These are phyloP conservation scores for Setaria italica DNA, from an alignment of 202 grass and related monocot species.

Conservation along the genomic window DNA sequence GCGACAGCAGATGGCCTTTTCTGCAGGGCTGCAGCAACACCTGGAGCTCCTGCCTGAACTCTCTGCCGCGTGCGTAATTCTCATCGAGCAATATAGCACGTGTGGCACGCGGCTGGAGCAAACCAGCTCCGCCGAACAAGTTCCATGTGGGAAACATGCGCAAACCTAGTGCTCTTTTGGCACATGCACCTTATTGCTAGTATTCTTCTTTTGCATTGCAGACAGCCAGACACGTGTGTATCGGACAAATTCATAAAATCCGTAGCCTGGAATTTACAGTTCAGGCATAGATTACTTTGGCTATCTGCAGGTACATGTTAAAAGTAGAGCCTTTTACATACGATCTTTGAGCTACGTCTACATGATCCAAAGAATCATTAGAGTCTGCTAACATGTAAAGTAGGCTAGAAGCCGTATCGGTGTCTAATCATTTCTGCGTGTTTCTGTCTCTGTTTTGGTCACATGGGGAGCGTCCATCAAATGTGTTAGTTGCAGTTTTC, in stretches of 20 bases:
- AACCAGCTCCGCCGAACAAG: background rate
- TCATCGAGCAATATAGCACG: background rate
- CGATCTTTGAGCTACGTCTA: background rate
- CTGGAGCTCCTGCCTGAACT: background rate
- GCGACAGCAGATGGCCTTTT: background rate
- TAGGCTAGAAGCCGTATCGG: background rate
- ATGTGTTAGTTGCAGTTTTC: background rate
- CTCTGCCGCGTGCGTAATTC: background rate
- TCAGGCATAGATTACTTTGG: background rate
- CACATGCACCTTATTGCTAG: background rate
- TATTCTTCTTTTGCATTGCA: too few relatives aligned
- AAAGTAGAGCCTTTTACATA: background rate
- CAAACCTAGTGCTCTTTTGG: background rate
- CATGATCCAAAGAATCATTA: background rate
- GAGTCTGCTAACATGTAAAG: background rate
- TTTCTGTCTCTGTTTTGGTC: background rate
- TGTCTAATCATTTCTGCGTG: background rate
- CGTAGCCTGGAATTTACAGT: background rate
- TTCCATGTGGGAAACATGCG: background rate
- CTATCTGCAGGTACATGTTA: background rate
- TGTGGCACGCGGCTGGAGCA: background rate
- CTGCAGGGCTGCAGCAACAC: background rate
- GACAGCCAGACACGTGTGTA: background rate
- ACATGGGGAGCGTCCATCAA: background rate
- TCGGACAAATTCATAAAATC: background rate